phyloP scores from a whole-genome alignment of 2,329 filamentous ascomycete genomes.

The Apiospora hydei region DNA sequence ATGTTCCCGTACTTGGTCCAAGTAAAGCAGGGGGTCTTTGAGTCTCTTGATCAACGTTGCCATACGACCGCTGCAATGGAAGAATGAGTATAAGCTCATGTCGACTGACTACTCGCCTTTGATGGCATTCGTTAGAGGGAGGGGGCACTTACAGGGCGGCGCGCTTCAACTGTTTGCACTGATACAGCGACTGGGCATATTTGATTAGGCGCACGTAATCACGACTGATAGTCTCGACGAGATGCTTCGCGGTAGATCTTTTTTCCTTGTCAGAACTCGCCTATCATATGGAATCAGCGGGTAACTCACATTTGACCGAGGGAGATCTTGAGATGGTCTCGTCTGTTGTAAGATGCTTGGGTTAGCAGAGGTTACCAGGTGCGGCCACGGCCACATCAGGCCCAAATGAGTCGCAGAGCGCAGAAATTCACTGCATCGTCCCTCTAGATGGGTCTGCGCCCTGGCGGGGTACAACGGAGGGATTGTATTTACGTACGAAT shows the following conservation, averaged over 20 bases:
- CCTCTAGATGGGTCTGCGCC: background rate
- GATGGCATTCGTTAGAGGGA: background rate
- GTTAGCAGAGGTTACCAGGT: background rate
- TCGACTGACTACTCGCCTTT: background rate
- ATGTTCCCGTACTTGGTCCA: slow-evolving; percentile 97
- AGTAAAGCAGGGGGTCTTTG: slow-evolving; percentile 92
- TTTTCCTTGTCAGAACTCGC: background rate
- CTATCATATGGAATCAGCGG: background rate
- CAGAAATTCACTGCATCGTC: background rate
- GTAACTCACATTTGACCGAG: slow-evolving; percentile 79
- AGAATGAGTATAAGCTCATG: background rate
- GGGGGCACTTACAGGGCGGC: slow-evolving; percentile 69
- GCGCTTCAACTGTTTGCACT: slow-evolving; percentile 98
- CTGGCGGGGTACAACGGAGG: background rate
- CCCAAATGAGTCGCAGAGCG: background rate
- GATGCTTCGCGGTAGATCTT: slow-evolving; percentile 84
- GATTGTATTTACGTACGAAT: slow-evolving; percentile 47
- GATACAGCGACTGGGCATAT: slow-evolving; percentile 95
- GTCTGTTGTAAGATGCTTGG: slow-evolving; percentile 59
- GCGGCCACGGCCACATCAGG: background rate
- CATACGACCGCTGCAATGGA: slow-evolving; percentile 75
- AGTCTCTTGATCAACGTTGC: slow-evolving; percentile 94
- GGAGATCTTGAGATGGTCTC: slow-evolving; percentile 96
- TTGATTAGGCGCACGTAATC: slow-evolving; percentile 97
- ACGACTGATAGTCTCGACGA: slow-evolving; percentile 94